Evolutionary conservation across 306 rosid genomes (phyloP).

Genomic region (Ceratonia siliqua): DNA sequence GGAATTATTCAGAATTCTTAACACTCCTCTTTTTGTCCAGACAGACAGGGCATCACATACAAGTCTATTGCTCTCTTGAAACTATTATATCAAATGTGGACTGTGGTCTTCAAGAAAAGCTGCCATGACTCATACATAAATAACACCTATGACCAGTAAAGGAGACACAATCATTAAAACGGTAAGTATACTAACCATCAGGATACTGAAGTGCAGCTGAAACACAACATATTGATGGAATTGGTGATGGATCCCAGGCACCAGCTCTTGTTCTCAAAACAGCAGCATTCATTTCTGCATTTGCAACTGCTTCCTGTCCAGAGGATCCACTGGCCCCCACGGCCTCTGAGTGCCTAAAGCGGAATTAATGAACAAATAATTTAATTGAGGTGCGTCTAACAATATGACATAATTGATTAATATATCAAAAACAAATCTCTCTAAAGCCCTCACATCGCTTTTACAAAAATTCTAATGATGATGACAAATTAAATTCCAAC

Average conservation of each 20-base stretch:
- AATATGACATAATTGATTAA: slow-evolving; percentile 10
- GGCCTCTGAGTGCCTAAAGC: slow-evolving; percentile 86
- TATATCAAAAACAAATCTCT: slow-evolving; percentile 19
- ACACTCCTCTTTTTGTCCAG: too few species aligned
- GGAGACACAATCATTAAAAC: too few species aligned
- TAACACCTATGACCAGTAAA: too few species aligned
- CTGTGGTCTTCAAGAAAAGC: too few species aligned
- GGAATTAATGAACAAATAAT: slow-evolving; percentile 25
- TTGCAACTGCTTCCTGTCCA: slow-evolving; percentile 92
- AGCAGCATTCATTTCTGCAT: slow-evolving; percentile 90
- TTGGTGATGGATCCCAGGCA: slow-evolving; percentile 95
- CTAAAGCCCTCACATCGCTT: background rate
- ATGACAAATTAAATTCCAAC: background rate
- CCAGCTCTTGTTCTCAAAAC: slow-evolving; percentile 94
- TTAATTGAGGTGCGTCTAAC: slow-evolving; percentile 22
- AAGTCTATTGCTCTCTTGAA: too few species aligned
- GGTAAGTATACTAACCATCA: slow-evolving; percentile 75
- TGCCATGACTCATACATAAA: too few species aligned
- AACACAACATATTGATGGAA: slow-evolving; percentile 94
- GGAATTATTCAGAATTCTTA: too few species aligned
- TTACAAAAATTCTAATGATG: background rate
- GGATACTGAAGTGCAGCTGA: slow-evolving; percentile 95
- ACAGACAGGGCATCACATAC: too few species aligned
- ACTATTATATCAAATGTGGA: too few species aligned
- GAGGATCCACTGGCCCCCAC: slow-evolving; percentile 78